Base-by-base conservation (phyloP, 2,329 filamentous ascomycete species). In the Magnaporthales sp. region DNA sequence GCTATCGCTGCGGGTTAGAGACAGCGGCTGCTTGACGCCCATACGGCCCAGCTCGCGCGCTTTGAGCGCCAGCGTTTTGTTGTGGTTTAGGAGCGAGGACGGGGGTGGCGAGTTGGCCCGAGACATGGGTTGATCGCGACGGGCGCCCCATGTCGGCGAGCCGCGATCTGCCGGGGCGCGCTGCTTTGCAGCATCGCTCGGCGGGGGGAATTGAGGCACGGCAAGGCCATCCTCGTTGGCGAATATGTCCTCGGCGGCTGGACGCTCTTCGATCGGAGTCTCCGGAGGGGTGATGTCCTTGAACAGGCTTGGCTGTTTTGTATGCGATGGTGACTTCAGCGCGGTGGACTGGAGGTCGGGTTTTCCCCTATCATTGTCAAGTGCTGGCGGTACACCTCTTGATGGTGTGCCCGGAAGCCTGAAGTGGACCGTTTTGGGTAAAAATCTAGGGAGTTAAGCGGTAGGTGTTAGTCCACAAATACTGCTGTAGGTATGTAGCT, bases 401-500 rank as follows among this genome's bases (percentile, higher is more conserved):
- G 77, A 78, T 65, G 81, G 80, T 32, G 81, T 83, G 54, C 83
- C 82, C 11, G 86, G 86, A 67, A 91, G 83, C 71, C 89, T 89
- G 77, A 98, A 98, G 77, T 96, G 89, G 73, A 97, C 84, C 56
- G 94, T 98, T 77, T 96, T 93, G 38, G 94, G 94, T 46, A 97
- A 86, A 75, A 97, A 97, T 67, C 93, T 97, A 56, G 30, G 3
- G 38, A 26, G 38, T 46, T 46, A 46, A 19, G n/a, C 38, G 15
- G 38, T 19, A 46, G n/a, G 19, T 46, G 38, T 46, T 6, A 46
- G 38, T 46, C 7, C 15, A 19, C 38, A 46, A 5, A n/a, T 46
- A n/a, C 38, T 46, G 5, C n/a, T 46, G 4, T 46, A 13, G 38
- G n/a, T 46, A 46, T 46, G 38, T 19, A 46, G 38, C 38, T n/a